Conservation (phyloP, 148 eudicot genomes). For the Chenopodium suecicum region DNA sequence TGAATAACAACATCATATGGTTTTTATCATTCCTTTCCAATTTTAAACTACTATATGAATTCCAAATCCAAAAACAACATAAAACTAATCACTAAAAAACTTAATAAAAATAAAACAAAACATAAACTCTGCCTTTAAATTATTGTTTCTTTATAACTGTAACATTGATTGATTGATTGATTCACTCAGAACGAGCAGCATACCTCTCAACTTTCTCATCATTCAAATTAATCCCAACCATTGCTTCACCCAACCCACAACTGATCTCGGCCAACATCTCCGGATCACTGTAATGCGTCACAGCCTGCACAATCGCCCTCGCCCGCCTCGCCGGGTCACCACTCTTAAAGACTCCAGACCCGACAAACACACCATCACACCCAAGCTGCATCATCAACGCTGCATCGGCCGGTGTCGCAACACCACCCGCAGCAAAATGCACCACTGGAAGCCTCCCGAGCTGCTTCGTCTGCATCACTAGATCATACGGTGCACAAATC, state of each 20-base stretch:
- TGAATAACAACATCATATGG: constrained; percentile 10
- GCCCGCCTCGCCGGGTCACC: constrained; percentile 69
- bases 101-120: no score
- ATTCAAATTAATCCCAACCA: constrained; percentile 81
- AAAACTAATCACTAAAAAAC: neutral
- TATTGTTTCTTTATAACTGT: neutral
- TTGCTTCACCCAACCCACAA: constrained; percentile 85
- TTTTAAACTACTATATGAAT: neutral
- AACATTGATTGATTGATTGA: neutral
- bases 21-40: neutral
- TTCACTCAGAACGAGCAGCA: constrained; percentile 60
- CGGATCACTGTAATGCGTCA: constrained; percentile 87
- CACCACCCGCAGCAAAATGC: constrained; percentile 93
- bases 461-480: constrained; percentile 88
- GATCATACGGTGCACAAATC: constrained; percentile 70
- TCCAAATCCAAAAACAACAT: constrained; percentile 10
- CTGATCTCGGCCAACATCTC: constrained; percentile 71
- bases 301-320: constrained; percentile 83
- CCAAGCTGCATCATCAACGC: constrained; percentile 97
- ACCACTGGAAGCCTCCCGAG: constrained; percentile 87
- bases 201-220: constrained; percentile 79
- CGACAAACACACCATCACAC: constrained; percentile 84
- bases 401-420: constrained; percentile 87
- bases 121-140: no score
- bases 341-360: constrained; percentile 81